phyloP scores from a whole-genome alignment of 1,284 basidiomycete species.

The Earliella scabrosa region DNA sequence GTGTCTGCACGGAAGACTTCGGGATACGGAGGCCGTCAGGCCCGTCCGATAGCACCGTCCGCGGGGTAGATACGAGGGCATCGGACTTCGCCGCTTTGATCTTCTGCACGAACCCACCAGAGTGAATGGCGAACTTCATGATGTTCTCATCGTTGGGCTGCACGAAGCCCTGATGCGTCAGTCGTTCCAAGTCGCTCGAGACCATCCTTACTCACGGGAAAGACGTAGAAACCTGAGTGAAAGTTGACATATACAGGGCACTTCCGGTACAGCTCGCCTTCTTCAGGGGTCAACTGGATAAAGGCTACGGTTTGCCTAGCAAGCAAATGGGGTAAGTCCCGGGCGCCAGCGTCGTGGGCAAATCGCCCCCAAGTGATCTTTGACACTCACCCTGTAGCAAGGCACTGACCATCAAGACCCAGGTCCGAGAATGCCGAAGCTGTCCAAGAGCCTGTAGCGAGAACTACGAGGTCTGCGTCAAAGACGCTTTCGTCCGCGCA shows the following conservation, averaged over 20 bases:
- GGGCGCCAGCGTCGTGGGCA: no score
- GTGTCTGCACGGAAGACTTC: slow-evolving; percentile 45
- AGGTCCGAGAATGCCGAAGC: slow-evolving; percentile 73
- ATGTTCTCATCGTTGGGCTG: slow-evolving; percentile 74
- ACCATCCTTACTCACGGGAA: slow-evolving; percentile 60
- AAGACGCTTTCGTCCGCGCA: slow-evolving; percentile 65
- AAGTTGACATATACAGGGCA: slow-evolving; percentile 80
- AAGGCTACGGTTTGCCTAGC: slow-evolving; percentile 77
- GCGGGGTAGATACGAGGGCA: slow-evolving; percentile 61
- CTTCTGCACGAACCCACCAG: slow-evolving; percentile 64
- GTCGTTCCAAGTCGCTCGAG: no score
- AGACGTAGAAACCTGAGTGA: slow-evolving; percentile 70
- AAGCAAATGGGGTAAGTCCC: neutral
- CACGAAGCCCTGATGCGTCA: neutral
- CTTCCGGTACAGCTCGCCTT: slow-evolving; percentile 62
- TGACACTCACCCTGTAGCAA: slow-evolving; percentile 66
- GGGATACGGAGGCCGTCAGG: slow-evolving; percentile 68
- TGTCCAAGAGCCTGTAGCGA: slow-evolving; percentile 86
- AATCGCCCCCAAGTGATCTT: neutral
- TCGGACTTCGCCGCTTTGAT: slow-evolving; percentile 19
- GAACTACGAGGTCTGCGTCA: slow-evolving; percentile 59
- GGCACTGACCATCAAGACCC: slow-evolving; percentile 50
- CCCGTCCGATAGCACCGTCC: slow-evolving; percentile 62
- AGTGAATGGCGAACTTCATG: slow-evolving; percentile 78
- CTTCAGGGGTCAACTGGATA: slow-evolving; percentile 74